Base-by-base conservation (phyloP, 2,329 filamentous ascomycete species). In the Rhynchosporium secalis region DNA sequence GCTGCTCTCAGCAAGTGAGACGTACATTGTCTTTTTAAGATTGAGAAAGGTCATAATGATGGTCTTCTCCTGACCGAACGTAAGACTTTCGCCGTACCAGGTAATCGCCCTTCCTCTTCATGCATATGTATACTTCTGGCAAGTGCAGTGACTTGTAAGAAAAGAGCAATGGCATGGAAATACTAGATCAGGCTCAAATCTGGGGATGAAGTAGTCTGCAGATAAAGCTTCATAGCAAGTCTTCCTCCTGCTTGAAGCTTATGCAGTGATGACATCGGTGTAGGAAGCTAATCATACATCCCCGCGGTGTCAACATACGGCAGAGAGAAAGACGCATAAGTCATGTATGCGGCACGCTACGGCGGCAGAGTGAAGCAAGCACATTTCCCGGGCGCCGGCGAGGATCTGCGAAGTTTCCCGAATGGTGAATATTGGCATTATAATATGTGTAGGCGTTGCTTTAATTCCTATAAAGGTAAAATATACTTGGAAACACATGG, bases 211-310 rank as follows among this genome's bases (percentile, higher is more conserved):
- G 26, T 41, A 33, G 20, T 31, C 29, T 33, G 28, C 13, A 6
- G 29, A 49, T 4, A 12, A 5, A 13, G 28, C 46, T 36, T 36
- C 6, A 10, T 36, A 3, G 33, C 33, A 8, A 4, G 7, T 46
- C n/a, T 20, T 46, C 4, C 4, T 4, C n/a, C 9, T 20, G 43
- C 43, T 38, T 29, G 20, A 26, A 41, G n/a, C 4, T 41, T 54
- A 41, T 29, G 51, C 51, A 54, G 51, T 54, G 51, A 54, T 41
- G 51, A 38, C n/a, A 38, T 40, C 20, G 51, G 36, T 54, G 51
- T 41, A 54, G 51, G 40, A 36, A 36, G 33, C 33, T 36, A 36
- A 2, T 36, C 33, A 40, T 33, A 52, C 49, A 26, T 52, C 33
- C 33, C n/a, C 36, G 33, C 33, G n/a, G 15, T 38, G 13, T 38